A percentile compares a stretch with the other conserved stretches of the same genome.
These are phyloP conservation scores for Purshia tridentata DNA, from an alignment of 306 rosid genomes.

Conservation along the genomic window DNA sequence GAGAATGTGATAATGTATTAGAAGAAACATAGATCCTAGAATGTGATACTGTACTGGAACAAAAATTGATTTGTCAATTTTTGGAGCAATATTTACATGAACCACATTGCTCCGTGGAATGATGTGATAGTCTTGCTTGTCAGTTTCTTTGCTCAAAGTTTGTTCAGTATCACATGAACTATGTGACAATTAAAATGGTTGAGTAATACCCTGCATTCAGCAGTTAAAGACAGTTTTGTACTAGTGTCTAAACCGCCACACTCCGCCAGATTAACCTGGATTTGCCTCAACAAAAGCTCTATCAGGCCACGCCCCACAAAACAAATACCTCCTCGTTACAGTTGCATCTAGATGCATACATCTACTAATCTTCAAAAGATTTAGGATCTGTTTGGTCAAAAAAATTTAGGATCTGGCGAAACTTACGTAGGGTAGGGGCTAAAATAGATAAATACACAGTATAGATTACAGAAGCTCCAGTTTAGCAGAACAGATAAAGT, in stretches of 20 bases:
- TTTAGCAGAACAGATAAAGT: slow-evolving; percentile 27
- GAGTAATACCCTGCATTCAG: neutral
- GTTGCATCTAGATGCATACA: neutral
- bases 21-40: neutral
- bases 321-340: neutral
- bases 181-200: too few relatives aligned
- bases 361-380: neutral
- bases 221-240: neutral
- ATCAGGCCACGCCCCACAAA: neutral
- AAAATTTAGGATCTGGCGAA: neutral
- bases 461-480: neutral
- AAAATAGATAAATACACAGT: neutral
- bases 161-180: too few relatives aligned
- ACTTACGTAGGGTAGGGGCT: neutral
- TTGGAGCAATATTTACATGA: too few relatives aligned
- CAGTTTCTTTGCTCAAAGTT: too few relatives aligned
- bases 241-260: neutral
- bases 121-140: neutral
- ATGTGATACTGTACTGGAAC: neutral
- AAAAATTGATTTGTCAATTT: neutral
- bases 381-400: too few relatives aligned
- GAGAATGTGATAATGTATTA: neutral
- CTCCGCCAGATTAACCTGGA: neutral
- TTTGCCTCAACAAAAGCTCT: too few relatives aligned
- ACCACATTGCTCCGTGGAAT: neutral